Evolutionary conservation across 192 early-diverging fungal genomes (phyloP), one percentile per base, ranked within the genome.

Genomic region (Coemansia sp.): DNA sequence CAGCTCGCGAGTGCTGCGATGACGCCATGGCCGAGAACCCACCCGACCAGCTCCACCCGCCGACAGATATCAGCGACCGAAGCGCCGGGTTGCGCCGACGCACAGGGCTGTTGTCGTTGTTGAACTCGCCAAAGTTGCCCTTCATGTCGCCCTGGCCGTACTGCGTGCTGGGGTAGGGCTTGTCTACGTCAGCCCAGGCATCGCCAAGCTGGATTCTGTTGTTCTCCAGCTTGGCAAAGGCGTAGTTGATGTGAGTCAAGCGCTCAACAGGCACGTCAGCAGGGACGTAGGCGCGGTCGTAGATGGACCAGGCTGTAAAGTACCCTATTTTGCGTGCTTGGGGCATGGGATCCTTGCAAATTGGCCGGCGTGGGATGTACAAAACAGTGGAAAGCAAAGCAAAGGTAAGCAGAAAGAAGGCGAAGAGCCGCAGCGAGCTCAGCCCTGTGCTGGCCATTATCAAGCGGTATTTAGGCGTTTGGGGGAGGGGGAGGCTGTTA

Each of bases 231-330:
- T 91, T 89, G 39, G 89, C 90, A 81, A 94, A 94, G 14, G 85
- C 90, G 65, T 94, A 94, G 63, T 90, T 86, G 48, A 94, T 60
- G 60, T 94, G 91, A n/a, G 92, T 88, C 36, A 94, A 71, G 45
- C 87, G 86, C 60, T 91, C 88, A 39, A 64, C 77, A 14, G 81
- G 71, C 9, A 94, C 64, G 57, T 90, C 84, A 37, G 79, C 61
- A 7, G 89, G 88, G 59, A 80, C 81, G 66, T 85, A 89, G 31
- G 74, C 83, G 70, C 90, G 84, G 74, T 77, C 88, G 65, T 93
- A 93, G 36, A 92, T 91, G 8, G 82, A 85, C 92, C 92, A 81
- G 1, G 79, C 65, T 13, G 76, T 79, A 59, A 65, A 85, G 66
- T 85, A 85, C 3, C 74, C 84, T 21, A 85, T 64, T 51, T 83